A percentile compares a stretch with the other conserved stretches of the same genome.
Conservation (phyloP, 352 stramenopile species). For the Aphanomyces cochlioides region DNA sequence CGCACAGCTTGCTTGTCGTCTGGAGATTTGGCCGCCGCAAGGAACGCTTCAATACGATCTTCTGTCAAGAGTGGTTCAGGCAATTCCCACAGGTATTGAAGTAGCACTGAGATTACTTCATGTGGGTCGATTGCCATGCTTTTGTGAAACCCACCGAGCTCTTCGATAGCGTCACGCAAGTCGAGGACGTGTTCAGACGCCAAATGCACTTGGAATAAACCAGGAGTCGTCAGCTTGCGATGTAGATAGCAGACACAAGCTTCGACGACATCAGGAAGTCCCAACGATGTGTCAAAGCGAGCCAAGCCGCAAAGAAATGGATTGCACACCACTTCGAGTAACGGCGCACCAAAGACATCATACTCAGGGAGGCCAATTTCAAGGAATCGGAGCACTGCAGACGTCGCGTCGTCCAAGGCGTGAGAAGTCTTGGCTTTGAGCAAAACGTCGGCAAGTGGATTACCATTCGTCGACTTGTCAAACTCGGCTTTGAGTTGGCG, state of each 20-base stretch:
- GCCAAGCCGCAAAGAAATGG: constrained; percentile 81
- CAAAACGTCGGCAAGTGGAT: constrained; percentile 68
- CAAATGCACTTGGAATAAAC: constrained; percentile 77
- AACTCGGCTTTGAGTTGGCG: constrained; percentile 69
- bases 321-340: constrained; percentile 77
- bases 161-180: constrained; percentile 74
- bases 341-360: constrained; percentile 70
- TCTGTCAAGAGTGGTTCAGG: constrained; percentile 71
- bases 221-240: constrained; percentile 65
- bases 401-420: constrained; percentile 63
- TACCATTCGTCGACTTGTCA: constrained; percentile 66
- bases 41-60: constrained; percentile 65
- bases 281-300: constrained; percentile 77
- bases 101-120: constrained; percentile 69
- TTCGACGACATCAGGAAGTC: constrained; percentile 74
- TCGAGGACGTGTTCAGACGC: constrained; percentile 73
- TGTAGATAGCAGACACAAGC: constrained; percentile 78
- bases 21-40: constrained; percentile 39
- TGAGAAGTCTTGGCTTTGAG: constrained; percentile 54
- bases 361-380: constrained; percentile 83
- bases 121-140: constrained; percentile 78
- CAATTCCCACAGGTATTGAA: constrained; percentile 82
- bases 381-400: constrained; percentile 71
- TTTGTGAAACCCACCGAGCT: constrained; percentile 76
- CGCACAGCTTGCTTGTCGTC: constrained; percentile 48